Conservation (phyloP, 768 basidiomycete genomes). For the Boletus tomentosulus region DNA sequence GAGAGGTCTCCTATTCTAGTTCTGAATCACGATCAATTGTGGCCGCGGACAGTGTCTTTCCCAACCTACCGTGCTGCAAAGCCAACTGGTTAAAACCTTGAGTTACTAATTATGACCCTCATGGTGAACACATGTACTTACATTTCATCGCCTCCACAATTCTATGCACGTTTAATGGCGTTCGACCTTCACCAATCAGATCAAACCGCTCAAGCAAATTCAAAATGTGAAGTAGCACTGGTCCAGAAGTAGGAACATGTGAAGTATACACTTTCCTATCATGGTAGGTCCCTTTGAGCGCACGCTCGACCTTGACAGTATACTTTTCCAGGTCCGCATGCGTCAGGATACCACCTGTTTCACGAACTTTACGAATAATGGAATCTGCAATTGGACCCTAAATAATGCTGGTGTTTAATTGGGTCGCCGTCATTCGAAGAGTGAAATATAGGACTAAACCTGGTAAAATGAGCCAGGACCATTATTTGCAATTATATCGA, state of each 20-base stretch:
- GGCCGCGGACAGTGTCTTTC: constrained; percentile 5
- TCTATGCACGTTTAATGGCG: constrained; percentile 70
- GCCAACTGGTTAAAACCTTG: constrained; percentile 40
- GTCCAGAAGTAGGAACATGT: constrained; percentile 82
- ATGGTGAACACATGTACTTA: constrained; percentile 33
- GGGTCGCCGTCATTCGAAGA: constrained; percentile 3
- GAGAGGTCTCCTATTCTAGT: constrained; percentile 80
- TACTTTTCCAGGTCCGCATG: constrained; percentile 72
- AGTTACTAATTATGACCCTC: constrained; percentile 1
- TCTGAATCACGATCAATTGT: constrained; percentile 34
- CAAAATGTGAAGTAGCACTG: constrained; percentile 89
- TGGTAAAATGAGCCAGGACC: constrained; percentile 84
- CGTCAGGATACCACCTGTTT: constrained; percentile 77
- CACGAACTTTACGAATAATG: constrained; percentile 63
- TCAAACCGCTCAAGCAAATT: constrained; percentile 81
- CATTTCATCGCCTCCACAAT: constrained; percentile 84
- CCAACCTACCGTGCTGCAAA: constrained; percentile 55
- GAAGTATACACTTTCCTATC: constrained; percentile 80
- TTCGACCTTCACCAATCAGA: constrained; percentile 45
- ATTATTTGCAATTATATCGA: constrained; percentile 65
- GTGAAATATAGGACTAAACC: constrained; percentile 34
- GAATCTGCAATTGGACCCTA: constrained; percentile 81
- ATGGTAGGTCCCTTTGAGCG: constrained; percentile 74
- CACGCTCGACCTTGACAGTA: constrained; percentile 60
- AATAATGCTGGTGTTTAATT: constrained; percentile 10